Percentiles rank a stretch among this genome's conserved stretches.
phyloP scores from a whole-genome alignment of 2,329 filamentous ascomycete species.

The Madurella mycetomatis region DNA sequence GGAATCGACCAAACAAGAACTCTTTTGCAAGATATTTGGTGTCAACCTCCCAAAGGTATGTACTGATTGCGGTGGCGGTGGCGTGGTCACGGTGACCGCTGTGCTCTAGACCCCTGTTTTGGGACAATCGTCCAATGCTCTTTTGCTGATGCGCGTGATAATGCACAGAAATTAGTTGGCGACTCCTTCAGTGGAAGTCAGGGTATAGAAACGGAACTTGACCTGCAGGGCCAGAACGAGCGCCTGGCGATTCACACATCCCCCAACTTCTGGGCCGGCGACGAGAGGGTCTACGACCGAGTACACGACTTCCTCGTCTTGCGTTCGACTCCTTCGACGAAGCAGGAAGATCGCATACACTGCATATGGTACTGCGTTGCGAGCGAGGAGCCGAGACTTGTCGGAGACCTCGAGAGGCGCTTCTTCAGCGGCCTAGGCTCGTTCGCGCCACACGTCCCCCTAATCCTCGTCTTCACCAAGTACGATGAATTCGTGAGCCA shows the following conservation, averaged over 20 bases:
- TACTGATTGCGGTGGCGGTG: not conserved
- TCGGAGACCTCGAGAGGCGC: conserved; percentile 17
- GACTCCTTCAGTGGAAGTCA: conserved; percentile 19
- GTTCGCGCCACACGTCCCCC: conserved; percentile 16
- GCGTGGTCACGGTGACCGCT: not conserved
- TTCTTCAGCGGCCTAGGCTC: conserved; percentile 17
- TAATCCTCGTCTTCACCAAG: conserved; percentile 24
- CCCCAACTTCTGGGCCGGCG: conserved; percentile 23
- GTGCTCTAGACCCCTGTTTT: too few species aligned
- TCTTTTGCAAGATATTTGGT: conserved; percentile 24
- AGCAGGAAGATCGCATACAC: conserved; percentile 18
- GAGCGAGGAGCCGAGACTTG: conserved; percentile 17
- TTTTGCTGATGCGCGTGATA: not conserved
- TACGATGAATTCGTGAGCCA: conserved; percentile 24
- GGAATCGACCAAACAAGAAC: conserved; percentile 26
- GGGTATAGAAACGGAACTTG: conserved; percentile 17
- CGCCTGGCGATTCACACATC: conserved; percentile 22
- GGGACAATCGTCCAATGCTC: too few species aligned
- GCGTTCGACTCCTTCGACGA: conserved; percentile 3
- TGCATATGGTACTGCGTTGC: conserved; percentile 28
- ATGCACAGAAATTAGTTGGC: conserved; percentile 18
- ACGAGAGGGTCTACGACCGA: conserved; percentile 20
- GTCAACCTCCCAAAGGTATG: conserved; percentile 23
- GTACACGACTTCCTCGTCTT: conserved; percentile 20
- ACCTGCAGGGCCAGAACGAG: conserved; percentile 22